phyloP scores from a whole-genome alignment of 176 grass and related monocot species.

The Carex myosuroides region DNA sequence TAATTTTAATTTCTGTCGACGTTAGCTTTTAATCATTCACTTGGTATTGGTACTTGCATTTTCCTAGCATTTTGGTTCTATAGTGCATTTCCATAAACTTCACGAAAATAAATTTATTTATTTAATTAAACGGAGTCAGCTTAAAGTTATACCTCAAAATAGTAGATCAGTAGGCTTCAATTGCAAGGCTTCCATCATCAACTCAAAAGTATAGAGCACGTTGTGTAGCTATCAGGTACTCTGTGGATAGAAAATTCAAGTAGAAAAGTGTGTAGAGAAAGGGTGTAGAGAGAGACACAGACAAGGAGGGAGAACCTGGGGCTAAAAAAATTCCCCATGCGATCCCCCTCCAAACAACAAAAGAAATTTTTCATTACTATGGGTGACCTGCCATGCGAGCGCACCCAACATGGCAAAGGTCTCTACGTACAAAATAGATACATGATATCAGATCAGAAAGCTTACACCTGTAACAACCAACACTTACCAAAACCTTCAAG shows the following conservation, averaged over 20 bases:
- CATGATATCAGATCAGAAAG: constrained; percentile 21
- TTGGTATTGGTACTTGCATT: not conserved
- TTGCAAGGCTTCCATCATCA: not conserved
- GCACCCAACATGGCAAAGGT: constrained; percentile 33
- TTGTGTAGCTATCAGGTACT: not conserved
- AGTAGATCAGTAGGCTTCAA: not conserved
- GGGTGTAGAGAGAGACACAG: not conserved
- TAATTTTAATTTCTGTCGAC: not conserved
- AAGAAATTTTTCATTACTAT: constrained; percentile 23
- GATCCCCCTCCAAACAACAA: constrained; percentile 17
- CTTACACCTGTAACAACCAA: not conserved
- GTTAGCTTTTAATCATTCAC: not conserved
- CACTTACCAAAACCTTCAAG: constrained; percentile 10
- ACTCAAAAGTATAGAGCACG: not conserved
- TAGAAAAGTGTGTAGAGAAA: not conserved
- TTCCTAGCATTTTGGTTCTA: too few relatives aligned
- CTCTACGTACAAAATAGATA: constrained; percentile 13
- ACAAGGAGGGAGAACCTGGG: constrained; percentile 16
- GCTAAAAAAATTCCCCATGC: constrained; percentile 26
- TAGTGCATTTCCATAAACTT: not conserved
- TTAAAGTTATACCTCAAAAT: not conserved
- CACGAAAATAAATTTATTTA: not conserved
- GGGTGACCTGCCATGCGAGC: constrained; percentile 26
- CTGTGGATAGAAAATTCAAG: not conserved
- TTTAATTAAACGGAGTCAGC: not conserved